Evolutionary conservation across 177 flowering plant genomes (phyloP).

Genomic region (Tripterygium wilfordii): DNA sequence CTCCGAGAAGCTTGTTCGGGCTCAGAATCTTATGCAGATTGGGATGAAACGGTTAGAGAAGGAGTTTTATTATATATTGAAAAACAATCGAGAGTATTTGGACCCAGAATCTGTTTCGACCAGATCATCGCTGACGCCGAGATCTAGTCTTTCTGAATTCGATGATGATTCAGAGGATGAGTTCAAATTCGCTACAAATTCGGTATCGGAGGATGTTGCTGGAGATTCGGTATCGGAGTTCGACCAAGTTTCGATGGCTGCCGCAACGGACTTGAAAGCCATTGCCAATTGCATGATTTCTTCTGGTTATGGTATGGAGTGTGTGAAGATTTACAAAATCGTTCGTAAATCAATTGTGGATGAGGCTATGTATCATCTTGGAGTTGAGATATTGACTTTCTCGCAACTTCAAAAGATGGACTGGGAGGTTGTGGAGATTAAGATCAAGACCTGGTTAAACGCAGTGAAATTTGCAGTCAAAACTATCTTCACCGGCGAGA

Average conservation of each 20-base stretch:
- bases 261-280: conserved; percentile 36
- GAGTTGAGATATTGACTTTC: conserved; percentile 26
- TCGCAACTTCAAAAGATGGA: conserved; percentile 42
- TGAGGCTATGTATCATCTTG: conserved; percentile 25
- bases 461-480: conserved; percentile 32
- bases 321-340: conserved; percentile 19
- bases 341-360: conserved; percentile 27
- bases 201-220: too few species aligned
- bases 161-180: conserved; percentile 46
- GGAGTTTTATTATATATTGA: conserved; percentile 64
- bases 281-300: conserved; percentile 38
- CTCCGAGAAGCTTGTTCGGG: conserved; percentile 36
- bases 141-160: conserved; percentile 37
- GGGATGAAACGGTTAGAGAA: conserved; percentile 69
- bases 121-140: conserved; percentile 25
- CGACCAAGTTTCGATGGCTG: conserved; percentile 28
- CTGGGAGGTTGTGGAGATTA: conserved; percentile 23
- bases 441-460: conserved; percentile 50
- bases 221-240: conserved; percentile 26
- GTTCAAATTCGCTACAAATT: too few species aligned
- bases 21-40: conserved; percentile 55
- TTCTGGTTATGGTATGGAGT: conserved; percentile 33
- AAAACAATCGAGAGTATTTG: conserved; percentile 41
- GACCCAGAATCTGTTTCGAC: conserved; percentile 57
- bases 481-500: conserved; percentile 38